Percentiles rank a stretch among this genome's conserved stretches.
Conservation (phyloP, 2,329 filamentous ascomycete species). For the Golovinomyces cichoracearum region DNA sequence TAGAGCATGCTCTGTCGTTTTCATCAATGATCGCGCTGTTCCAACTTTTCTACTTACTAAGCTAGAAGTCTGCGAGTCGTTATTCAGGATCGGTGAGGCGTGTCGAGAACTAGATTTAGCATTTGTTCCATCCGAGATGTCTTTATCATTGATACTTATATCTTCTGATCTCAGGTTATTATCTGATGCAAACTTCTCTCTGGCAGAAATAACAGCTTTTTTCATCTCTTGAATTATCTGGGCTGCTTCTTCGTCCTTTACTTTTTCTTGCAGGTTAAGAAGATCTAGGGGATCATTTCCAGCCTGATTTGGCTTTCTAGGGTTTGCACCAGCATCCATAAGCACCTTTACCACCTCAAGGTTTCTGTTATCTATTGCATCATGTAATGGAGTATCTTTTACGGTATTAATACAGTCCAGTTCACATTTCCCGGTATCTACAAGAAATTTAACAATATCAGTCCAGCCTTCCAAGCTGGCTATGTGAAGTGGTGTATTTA, state of each 20-base stretch:
- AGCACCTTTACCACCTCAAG: slow-evolving; percentile 66
- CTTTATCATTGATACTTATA: slow-evolving; percentile 17
- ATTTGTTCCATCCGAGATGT: slow-evolving; percentile 23
- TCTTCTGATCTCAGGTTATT: slow-evolving; percentile 28
- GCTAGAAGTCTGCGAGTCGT: slow-evolving; percentile 18
- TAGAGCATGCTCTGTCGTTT: slow-evolving; percentile 36
- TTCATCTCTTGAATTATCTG: slow-evolving; percentile 59
- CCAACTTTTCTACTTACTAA: slow-evolving; percentile 13
- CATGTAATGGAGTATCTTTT: slow-evolving; percentile 78
- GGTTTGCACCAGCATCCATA: slow-evolving; percentile 69
- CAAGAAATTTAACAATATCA: slow-evolving; percentile 65
- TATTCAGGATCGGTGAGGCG: slow-evolving; percentile 21
- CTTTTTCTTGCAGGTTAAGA: slow-evolving; percentile 35
- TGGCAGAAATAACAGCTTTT: slow-evolving; percentile 35
- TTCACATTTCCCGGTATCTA: slow-evolving; percentile 48
- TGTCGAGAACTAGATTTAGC: slow-evolving; percentile 31
- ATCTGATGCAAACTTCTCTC: slow-evolving; percentile 23
- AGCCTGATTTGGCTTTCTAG: slow-evolving; percentile 69
- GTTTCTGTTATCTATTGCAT: slow-evolving; percentile 90
- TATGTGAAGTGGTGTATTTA: slow-evolving; percentile 89
- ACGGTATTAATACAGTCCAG: slow-evolving; percentile 49
- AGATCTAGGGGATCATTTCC: slow-evolving; percentile 79
- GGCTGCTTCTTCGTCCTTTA: slow-evolving; percentile 13
- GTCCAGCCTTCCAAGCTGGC: slow-evolving; percentile 67
- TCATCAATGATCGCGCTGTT: slow-evolving; percentile 29